A percentile compares a stretch with the other conserved stretches of the same genome.
Conservation (phyloP, 2,329 filamentous ascomycete genomes). For the Colletotrichum godetiae region DNA sequence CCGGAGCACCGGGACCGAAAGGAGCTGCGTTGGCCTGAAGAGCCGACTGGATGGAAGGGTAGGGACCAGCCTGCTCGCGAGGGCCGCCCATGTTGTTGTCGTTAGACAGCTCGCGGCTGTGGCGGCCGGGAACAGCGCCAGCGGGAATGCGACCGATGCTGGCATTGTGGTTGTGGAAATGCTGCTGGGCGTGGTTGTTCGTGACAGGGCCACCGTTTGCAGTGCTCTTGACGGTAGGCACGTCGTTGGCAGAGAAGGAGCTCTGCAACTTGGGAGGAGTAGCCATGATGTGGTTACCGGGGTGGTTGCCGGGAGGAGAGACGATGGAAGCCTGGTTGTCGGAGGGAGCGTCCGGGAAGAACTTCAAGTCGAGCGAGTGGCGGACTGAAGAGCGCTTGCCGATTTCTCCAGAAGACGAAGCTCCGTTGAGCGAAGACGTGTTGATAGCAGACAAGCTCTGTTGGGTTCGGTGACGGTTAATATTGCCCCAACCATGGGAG, state of each 20-base stretch:
- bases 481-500: conserved; percentile 68
- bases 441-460: conserved; percentile 65
- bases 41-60: conserved; percentile 74
- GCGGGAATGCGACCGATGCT: conserved; percentile 83
- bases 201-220: conserved; percentile 49
- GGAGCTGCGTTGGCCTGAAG: conserved; percentile 84
- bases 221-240: conserved; percentile 83
- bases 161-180: conserved; percentile 82
- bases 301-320: conserved; percentile 60
- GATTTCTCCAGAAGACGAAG: conserved; percentile 55
- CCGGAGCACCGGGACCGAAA: conserved; percentile 73
- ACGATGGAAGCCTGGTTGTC: conserved; percentile 53
- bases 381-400: conserved; percentile 61
- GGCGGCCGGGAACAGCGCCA: conserved; percentile 72
- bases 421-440: conserved; percentile 50
- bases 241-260: conserved; percentile 90
- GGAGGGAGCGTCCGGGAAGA: conserved; percentile 57
- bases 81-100: conserved; percentile 54
- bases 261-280: conserved; percentile 82
- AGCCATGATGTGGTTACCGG: conserved; percentile 64
- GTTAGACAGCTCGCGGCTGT: conserved; percentile 77
- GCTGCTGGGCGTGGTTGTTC: conserved; percentile 71
- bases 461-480: conserved; percentile 76
- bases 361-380: conserved; percentile 69
- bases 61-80: conserved; percentile 60